A percentile compares a stretch with the other conserved stretches of the same genome.
These are phyloP conservation scores for Fraxinus ornus DNA, from an alignment of 305 asterid genomes.

Conservation along the genomic window DNA sequence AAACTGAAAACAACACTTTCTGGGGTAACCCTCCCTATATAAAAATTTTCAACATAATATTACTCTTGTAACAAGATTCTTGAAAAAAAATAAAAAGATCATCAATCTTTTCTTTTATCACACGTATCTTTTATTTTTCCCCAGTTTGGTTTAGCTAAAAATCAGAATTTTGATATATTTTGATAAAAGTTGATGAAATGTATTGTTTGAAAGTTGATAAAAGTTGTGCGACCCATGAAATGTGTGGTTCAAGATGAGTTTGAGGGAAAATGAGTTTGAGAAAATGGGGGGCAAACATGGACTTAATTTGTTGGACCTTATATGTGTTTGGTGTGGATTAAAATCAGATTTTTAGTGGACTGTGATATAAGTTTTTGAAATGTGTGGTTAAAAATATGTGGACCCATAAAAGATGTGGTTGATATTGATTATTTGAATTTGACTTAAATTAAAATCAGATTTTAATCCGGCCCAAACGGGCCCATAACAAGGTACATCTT, in stretches of 20 bases:
- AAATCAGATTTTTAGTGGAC: too few species aligned
- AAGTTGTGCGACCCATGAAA: background rate
- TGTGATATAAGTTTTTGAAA: too few species aligned
- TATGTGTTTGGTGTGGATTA: background rate
- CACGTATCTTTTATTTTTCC: background rate
- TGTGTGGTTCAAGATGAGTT: background rate
- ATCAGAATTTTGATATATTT: too few species aligned
- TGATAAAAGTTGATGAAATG: background rate
- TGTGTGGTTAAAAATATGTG: too few species aligned
- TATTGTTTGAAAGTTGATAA: background rate
- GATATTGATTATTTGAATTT: too few species aligned
- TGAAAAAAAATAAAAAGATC: background rate
- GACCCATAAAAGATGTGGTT: too few species aligned
- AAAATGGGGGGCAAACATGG: background rate
- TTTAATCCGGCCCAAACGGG: too few species aligned
- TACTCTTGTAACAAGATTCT: background rate
- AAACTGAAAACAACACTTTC: conserved; percentile 97
- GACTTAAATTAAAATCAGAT: too few species aligned
- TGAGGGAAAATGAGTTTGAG: background rate
- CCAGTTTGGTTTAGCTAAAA: too few species aligned
- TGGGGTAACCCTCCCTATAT: conserved; percentile 89
- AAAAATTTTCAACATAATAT: conserved; percentile 23
- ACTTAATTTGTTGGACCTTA: background rate
- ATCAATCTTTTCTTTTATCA: background rate
- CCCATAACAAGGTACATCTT: background rate